Evolutionary conservation across 441 rosid genomes (phyloP), one percentile per base, ranked within the genome.

Genomic region (Syzygium syzygioides): DNA sequence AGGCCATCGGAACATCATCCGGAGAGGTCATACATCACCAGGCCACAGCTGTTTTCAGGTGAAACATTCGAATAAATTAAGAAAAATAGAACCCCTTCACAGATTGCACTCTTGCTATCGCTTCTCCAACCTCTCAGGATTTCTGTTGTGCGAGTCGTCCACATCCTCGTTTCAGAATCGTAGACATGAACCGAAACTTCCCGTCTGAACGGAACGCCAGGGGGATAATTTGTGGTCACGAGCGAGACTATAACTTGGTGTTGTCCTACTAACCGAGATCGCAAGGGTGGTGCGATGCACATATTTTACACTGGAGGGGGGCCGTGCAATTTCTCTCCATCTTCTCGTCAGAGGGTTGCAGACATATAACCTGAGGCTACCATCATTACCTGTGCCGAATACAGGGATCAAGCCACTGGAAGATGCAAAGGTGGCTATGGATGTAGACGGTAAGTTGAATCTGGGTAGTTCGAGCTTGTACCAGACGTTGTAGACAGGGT

Each of bases 91-190:
- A 95, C 92, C 79, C 94, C 94, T 57, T 92, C 92, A 56, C 98
- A 96, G 59, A 96, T 94, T 86, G 95, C 95, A 88, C 99, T 94
- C 88, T 95, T 98, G 91, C 92, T 91, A 26, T 97, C 97, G 85
- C 96, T 96, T 93, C 97, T 96, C 99, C 99, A 98, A 53, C 96
- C 96, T 11, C 93, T 92, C 71, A 98, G 90, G 55, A 95, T 95
- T 91, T 95, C 99, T 4, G 91, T 92, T 86, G 89, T 89, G 20
- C 91, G 91, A 34, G 95, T 92, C 6, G 86, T 86, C 99, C 99
- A 98, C 52, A 88, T 90, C 96, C 87, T 93, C 19, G 96, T 91
- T 76, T 94, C 96, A 1, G 98, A 98, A 89, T 93, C 89, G 88
- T 96, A 98, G 12, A 92, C 86, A 87, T 93, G 93, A 87, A 98